These are phyloP conservation scores for Paecilomyces sp. DNA, from an alignment of 2,329 filamentous ascomycete species.

Conservation along the genomic window DNA sequence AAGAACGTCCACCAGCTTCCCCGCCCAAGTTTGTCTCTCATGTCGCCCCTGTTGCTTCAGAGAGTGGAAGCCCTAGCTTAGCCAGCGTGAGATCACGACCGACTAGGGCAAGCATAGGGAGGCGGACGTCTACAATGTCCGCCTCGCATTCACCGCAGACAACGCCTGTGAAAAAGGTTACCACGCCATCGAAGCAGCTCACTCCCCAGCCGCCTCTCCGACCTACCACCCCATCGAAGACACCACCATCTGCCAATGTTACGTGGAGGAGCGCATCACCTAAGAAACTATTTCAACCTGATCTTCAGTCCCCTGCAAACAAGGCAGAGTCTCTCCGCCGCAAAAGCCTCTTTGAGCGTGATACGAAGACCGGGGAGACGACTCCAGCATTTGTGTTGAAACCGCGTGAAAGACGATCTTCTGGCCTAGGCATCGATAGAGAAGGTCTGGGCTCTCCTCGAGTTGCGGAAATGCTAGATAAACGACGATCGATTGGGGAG, in stretches of 20 bases:
- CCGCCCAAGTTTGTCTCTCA: conserved; percentile 20
- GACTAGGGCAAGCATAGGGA: conserved; percentile 41
- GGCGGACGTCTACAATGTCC: conserved; percentile 38
- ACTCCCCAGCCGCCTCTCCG: conserved; percentile 37
- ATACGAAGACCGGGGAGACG: conserved; percentile 47
- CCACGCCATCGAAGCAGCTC: conserved; percentile 32
- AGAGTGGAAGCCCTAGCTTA: conserved; percentile 49
- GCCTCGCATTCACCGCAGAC: conserved; percentile 27
- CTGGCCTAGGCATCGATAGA: conserved; percentile 63
- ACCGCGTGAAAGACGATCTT: conserved; percentile 53
- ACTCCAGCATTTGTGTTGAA: conserved; percentile 60
- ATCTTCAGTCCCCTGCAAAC: conserved; percentile 31
- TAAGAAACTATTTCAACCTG: conserved; percentile 39
- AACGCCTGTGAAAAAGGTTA: conserved; percentile 32
- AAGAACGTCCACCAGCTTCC: conserved; percentile 27
- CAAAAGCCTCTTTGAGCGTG: conserved; percentile 48
- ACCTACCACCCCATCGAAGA: conserved; percentile 44
- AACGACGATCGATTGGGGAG: conserved; percentile 64
- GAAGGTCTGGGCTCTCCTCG: conserved; percentile 68
- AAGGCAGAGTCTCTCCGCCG: conserved; percentile 28
- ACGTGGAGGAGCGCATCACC: conserved; percentile 42
- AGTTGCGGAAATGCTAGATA: conserved; percentile 63
- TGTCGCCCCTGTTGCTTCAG: conserved; percentile 36
- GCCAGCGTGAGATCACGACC: conserved; percentile 44
- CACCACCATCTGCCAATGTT: conserved; percentile 42